Evolutionary conservation across 108 stramenopile genomes (phyloP).

Genomic region (Pseudonitzschia multiseries): DNA sequence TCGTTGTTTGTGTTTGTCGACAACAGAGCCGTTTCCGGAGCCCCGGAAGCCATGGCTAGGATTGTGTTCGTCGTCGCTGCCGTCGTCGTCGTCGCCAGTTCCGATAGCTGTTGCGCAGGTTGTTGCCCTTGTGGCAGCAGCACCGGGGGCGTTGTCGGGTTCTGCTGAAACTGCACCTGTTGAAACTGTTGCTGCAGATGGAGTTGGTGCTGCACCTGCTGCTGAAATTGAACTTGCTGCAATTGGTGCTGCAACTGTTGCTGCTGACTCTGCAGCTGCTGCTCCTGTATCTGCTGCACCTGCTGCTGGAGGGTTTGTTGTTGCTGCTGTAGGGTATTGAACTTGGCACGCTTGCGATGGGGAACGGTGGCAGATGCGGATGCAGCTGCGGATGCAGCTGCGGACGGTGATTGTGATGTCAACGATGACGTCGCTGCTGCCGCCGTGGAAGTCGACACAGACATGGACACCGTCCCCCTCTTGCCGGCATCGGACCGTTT

Average conservation of each 20-base stretch:
- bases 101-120: background rate
- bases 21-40: background rate
- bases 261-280: background rate
- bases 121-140: background rate
- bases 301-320: conserved; percentile 5
- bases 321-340: conserved; percentile 1
- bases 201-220: background rate
- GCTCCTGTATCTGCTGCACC: background rate
- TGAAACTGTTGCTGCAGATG: background rate
- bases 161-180: background rate
- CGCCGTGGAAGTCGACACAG: background rate
- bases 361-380: background rate
- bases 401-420: too few relatives aligned
- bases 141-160: background rate
- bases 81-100: too few relatives aligned
- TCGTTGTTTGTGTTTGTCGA: background rate
- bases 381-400: background rate
- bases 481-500: conserved; percentile 60
- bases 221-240: background rate
- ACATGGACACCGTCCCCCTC: background rate
- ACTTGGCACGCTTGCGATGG: conserved; percentile 2
- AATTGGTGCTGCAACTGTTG: background rate
- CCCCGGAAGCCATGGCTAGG: too few relatives aligned
- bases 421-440: too few relatives aligned
- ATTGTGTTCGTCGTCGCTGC: too few relatives aligned